Evolutionary conservation across 352 stramenopile genomes (phyloP), one percentile per base, ranked within the genome.

Genomic region (Phytophthora citrophthora): DNA sequence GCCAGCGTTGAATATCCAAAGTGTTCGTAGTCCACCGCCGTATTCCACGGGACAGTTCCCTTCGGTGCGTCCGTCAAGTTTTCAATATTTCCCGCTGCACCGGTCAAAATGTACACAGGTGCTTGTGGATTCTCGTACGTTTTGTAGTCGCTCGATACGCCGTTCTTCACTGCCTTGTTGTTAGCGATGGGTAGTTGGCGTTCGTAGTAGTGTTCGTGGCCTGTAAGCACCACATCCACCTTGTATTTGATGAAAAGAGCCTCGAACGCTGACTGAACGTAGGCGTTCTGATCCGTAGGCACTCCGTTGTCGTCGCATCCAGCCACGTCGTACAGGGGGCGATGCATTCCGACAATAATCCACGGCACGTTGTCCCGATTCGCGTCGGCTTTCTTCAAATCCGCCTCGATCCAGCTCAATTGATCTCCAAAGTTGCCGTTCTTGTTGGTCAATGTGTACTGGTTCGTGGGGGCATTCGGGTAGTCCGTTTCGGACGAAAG

Each of bases 401-500:
- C 78, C 3, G 43, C 34, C 39, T 88, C 76, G 1, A 88, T 41
- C 76, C 78, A 88, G 23, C 59, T 46, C n/a, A 88, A 38, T 31
- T 88, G 75, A 29, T 77, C 38, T 4, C 71, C 67, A 20, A 79
- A 79, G 20, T 38, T 31, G 13, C 71, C 71, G 48, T 76, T 72
- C 43, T 73, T 61, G 50, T 72, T 54, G 15, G 59, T 70, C 27
- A 65, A 46, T 5, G 60, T 62, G 40, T 77, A 77, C 34, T 57
- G 40, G 55, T 83, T 80, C 27, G 40, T 70, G 2, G 74, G 68
- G 23, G 74, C 67, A 26, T 68, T 68, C 13, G 39, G 29, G 44
- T 74, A 83, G 31, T 83, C 70, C 7, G 74, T 93, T 64, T 96
- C 88, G 24, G 80, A 83, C 52, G 79, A 83, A 4, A 96, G 55